A percentile compares a stretch with the other conserved stretches of the same genome.
Conservation (phyloP, 441 rosid species). For the Viola pubescens region DNA sequence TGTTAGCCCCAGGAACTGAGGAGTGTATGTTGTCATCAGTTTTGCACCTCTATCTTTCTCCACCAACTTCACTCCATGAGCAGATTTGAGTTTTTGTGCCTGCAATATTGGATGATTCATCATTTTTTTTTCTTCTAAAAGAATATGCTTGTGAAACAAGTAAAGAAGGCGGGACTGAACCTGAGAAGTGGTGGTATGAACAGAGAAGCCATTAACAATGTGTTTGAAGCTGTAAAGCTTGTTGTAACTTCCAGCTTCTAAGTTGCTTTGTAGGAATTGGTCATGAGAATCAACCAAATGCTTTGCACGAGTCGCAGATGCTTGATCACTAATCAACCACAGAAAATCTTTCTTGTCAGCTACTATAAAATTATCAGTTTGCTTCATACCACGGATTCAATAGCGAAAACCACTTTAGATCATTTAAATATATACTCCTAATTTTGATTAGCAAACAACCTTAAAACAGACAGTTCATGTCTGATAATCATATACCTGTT, state of each 20-base stretch:
- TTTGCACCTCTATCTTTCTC: constrained; percentile 85
- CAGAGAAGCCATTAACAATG: constrained; percentile 54
- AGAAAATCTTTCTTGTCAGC: neutral
- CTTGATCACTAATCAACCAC: constrained; percentile 28
- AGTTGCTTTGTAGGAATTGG: constrained; percentile 43
- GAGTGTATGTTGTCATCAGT: constrained; percentile 81
- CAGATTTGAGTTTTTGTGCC: constrained; percentile 54
- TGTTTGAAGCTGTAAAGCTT: constrained; percentile 85
- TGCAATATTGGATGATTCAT: constrained; percentile 18
- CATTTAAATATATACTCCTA: too few species aligned
- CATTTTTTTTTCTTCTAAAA: neutral
- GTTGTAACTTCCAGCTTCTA: constrained; percentile 56
- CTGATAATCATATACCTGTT: constrained; percentile 24
- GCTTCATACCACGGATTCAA: neutral
- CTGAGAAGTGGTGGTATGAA: constrained; percentile 28
- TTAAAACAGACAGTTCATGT: too few species aligned
- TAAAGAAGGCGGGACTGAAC: constrained; percentile 17
- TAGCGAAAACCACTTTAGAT: neutral
- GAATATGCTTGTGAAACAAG: neutral
- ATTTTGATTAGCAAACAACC: too few species aligned
- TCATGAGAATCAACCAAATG: constrained; percentile 52
- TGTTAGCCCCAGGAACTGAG: constrained; percentile 64
- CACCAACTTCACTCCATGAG: constrained; percentile 49
- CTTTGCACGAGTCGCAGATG: constrained; percentile 36
- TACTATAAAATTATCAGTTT: neutral